Conservation (phyloP, 768 basidiomycete species). For the Cyclocybe aegerita region DNA sequence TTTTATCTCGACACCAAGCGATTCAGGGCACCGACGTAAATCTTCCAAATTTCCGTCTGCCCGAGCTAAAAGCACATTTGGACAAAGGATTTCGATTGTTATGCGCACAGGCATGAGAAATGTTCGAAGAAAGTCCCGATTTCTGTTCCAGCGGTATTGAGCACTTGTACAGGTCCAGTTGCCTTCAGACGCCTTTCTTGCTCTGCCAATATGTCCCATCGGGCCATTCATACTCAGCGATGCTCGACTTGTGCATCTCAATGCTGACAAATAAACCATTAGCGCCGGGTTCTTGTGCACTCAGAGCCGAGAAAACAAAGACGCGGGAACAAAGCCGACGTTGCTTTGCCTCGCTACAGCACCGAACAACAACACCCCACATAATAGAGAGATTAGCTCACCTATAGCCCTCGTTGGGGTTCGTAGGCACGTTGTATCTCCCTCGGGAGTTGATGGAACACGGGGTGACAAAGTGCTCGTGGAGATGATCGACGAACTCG, state of each 20-base stretch:
- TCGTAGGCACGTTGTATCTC: slow-evolving; percentile 82
- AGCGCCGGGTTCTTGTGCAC: background rate
- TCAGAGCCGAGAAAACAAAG: background rate
- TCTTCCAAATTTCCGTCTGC: too few relatives aligned
- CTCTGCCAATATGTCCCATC: slow-evolving; percentile 75
- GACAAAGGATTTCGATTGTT: too few relatives aligned
- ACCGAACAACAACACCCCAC: background rate
- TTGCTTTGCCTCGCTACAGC: background rate
- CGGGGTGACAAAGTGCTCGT: slow-evolving; percentile 90
- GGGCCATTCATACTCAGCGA: slow-evolving; percentile 85
- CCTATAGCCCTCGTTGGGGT: slow-evolving; percentile 81
- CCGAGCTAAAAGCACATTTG: too few relatives aligned
- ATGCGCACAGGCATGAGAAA: too few relatives aligned
- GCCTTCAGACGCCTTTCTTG: slow-evolving; percentile 2
- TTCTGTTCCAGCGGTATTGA: background rate
- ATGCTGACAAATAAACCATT: slow-evolving; percentile 51
- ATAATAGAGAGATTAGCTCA: slow-evolving; percentile 16
- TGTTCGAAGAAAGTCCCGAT: background rate
- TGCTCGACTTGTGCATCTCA: slow-evolving; percentile 82
- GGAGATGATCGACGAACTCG: slow-evolving; percentile 87
- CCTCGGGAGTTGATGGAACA: slow-evolving; percentile 85
- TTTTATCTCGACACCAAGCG: too few relatives aligned
- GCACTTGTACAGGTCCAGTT: background rate
- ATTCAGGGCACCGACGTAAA: too few relatives aligned
- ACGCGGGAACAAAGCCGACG: background rate